Conservation (phyloP, 495 filamentous ascomycete species). For the Penicillium arizonense region DNA sequence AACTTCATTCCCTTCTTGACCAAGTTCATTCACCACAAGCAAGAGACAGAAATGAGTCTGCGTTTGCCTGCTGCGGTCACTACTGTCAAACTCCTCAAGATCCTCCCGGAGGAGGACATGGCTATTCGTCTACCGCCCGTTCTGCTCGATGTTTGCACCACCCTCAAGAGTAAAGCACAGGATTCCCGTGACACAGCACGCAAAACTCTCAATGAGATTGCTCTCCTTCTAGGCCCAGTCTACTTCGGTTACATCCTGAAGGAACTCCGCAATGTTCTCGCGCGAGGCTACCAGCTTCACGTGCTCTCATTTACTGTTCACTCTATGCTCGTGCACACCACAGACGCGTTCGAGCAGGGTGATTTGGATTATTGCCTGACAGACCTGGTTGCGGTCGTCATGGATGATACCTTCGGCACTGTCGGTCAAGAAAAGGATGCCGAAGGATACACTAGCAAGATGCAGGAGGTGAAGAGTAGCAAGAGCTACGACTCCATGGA, state of each 20-base stretch:
- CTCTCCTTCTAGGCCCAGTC: conserved; percentile 70
- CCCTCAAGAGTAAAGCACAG: conserved; percentile 82
- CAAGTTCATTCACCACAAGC: conserved; percentile 86
- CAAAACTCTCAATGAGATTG: conserved; percentile 81
- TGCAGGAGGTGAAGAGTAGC: conserved; percentile 96
- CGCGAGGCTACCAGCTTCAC: conserved; percentile 87
- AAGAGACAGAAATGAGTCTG: conserved; percentile 87
- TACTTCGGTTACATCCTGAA: conserved; percentile 93
- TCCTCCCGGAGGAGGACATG: conserved; percentile 72
- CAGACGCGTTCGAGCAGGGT: conserved; percentile 73
- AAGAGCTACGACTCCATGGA: conserved; percentile 99
- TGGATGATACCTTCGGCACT: conserved; percentile 97
- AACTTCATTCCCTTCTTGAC: conserved; percentile 74
- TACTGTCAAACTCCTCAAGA: conserved; percentile 76
- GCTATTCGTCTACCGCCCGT: conserved; percentile 73
- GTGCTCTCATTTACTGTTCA: conserved; percentile 94
- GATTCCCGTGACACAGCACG: conserved; percentile 88
- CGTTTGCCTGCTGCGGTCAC: conserved; percentile 86
- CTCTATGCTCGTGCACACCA: conserved; percentile 76
- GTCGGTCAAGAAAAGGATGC: conserved; percentile 97
- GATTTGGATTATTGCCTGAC: conserved; percentile 85
- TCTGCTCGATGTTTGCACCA: conserved; percentile 87
- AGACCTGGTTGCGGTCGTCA: conserved; percentile 76
- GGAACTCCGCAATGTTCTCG: conserved; percentile 78
- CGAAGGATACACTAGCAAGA: conserved; percentile 89